These are phyloP conservation scores for Hymenoscyphus repandus DNA, from an alignment of 2,329 filamentous ascomycete genomes.

Conservation along the genomic window DNA sequence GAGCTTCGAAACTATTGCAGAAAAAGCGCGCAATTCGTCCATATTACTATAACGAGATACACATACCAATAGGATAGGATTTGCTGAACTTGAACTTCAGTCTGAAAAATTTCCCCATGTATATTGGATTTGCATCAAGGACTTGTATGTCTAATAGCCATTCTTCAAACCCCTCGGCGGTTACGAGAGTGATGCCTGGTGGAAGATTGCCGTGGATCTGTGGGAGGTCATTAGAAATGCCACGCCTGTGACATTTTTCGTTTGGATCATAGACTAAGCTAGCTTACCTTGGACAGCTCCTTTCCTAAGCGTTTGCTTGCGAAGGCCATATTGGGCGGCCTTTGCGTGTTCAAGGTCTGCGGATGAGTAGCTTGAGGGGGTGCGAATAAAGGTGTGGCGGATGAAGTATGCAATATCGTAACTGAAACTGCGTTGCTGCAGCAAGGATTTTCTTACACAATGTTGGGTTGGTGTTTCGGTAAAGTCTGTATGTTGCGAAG, in stretches of 20 bases:
- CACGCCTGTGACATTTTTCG: not conserved
- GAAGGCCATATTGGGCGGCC: conserved; percentile 37
- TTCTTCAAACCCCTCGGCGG: conserved; percentile 76
- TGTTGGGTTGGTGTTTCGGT: too few species aligned
- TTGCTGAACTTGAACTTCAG: conserved; percentile 81
- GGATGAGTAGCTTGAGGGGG: not conserved
- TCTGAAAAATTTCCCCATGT: conserved; percentile 72
- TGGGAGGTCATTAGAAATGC: not conserved
- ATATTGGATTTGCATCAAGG: conserved; percentile 85
- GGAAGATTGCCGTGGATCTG: conserved; percentile 37
- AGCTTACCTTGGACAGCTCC: conserved; percentile 51
- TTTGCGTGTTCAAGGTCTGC: not conserved
- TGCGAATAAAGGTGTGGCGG: too few species aligned
- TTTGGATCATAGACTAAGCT: not conserved
- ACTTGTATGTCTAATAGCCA: conserved; percentile 93
- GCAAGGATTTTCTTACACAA: too few species aligned
- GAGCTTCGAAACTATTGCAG: not conserved
- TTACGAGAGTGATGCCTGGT: conserved; percentile 71
- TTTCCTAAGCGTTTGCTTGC: conserved; percentile 54
- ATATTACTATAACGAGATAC: not conserved
- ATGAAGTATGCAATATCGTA: too few species aligned
- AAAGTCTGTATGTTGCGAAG: too few species aligned
- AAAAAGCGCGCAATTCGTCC: not conserved
- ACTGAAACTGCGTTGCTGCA: too few species aligned
- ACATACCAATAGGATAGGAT: conserved; percentile 82